phyloP scores from a whole-genome alignment of 2,329 filamentous ascomycete species.

The Colletotrichum cuscutae region DNA sequence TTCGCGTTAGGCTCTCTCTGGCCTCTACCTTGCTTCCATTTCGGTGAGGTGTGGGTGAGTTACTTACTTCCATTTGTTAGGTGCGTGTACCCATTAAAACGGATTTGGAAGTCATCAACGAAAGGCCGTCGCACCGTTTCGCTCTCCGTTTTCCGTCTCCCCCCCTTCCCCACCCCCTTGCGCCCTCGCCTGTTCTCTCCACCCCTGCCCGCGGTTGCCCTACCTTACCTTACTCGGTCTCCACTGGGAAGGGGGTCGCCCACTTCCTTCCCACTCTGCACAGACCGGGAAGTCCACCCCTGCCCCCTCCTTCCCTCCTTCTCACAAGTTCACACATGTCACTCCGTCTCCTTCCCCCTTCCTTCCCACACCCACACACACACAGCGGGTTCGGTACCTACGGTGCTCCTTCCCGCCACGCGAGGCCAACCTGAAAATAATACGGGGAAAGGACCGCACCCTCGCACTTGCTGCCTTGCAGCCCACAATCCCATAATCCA shows the following conservation, averaged over 20 bases:
- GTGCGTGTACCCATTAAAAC: constrained; percentile 3
- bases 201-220: neutral
- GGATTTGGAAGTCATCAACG: neutral
- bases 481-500: constrained; percentile 27
- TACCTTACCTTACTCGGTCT: neutral
- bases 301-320: neutral
- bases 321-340: neutral
- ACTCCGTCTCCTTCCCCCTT: constrained; percentile 11
- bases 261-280: constrained; percentile 3
- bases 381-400: constrained; percentile 10
- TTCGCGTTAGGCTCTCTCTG: neutral
- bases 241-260: neutral
- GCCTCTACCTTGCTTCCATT: neutral
- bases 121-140: neutral
- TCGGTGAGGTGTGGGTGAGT: neutral
- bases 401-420: constrained; percentile 25
- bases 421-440: constrained; percentile 23
- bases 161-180: neutral
- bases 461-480: constrained; percentile 15
- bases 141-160: constrained; percentile 1
- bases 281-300: constrained; percentile 1
- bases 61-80: too few relatives aligned
- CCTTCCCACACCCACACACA: constrained; percentile 5
- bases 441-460: constrained; percentile 22
- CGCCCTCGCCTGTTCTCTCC: neutral